Evolutionary conservation across 805 yeast species (phyloP), one percentile per base, ranked within the genome.

Genomic region (Kregervanrija pseudodelftensis): DNA sequence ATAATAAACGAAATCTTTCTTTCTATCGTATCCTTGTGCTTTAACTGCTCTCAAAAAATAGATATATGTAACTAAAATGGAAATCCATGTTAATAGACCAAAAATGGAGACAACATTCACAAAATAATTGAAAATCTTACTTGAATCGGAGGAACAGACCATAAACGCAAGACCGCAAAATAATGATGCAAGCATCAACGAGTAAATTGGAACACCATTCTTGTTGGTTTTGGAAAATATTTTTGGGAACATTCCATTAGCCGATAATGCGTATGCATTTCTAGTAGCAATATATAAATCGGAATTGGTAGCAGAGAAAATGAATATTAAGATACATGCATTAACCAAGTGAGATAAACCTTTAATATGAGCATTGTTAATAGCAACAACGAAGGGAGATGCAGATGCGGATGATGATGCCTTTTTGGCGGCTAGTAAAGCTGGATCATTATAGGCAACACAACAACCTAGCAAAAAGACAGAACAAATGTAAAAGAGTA

Each of bases 371-470:
- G 88, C 85, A 52, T 74, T 75, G 49, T 74, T 74, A 56, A 86
- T 81, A 40, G 95, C 95, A 57, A 85, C 80, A 43, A 85, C 90
- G 56, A 85, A 86, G 35, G 95, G 95, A 12, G 93, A 83, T 15
- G 91, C 89, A 36, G 82, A 73, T 2, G 90, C 88, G 36, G 72
- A 67, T 2, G 76, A 65, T n/a, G 65, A 43, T 41, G 78, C 72
- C 17, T 39, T 48, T 13, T 77, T 72, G 12, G 80, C 79, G 44
- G 62, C 57, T 40, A 72, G 48, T 39, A 70, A 65, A 34, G 58
- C 55, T 12, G 69, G 67, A 55, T 77, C 77, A 45, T 67, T 68
- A 46, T 74, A 71, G 14, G 80, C 73, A 44, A 77, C 83, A 55
- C 79, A 68, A 68, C 77, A 71, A 44, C 83, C 82, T 48, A 79